These are phyloP conservation scores for Scheffersomyces parashehatae DNA, from an alignment of 1,139 yeast species.

Conservation along the genomic window DNA sequence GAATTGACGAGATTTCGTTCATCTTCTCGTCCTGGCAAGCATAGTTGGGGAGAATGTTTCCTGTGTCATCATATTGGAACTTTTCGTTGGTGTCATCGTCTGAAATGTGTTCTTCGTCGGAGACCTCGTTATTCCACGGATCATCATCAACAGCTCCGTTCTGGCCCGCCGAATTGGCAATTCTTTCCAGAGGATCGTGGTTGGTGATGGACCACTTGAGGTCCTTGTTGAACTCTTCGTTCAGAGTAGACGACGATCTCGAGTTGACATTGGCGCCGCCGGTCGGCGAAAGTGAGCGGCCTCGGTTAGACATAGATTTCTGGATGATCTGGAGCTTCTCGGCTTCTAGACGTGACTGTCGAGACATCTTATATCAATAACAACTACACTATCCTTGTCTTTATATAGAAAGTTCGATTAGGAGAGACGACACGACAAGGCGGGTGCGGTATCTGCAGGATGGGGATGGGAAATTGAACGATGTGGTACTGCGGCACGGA, in stretches of 20 bases:
- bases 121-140: conserved; percentile 43
- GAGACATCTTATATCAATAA: conserved; percentile 26
- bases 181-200: conserved; percentile 62
- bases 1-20: conserved; percentile 44
- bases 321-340: conserved; percentile 46
- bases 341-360: conserved; percentile 44
- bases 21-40: conserved; percentile 50
- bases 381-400: too few relatives aligned
- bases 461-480: too few relatives aligned
- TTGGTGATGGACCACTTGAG: conserved; percentile 51
- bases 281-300: conserved; percentile 43
- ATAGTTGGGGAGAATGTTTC: conserved; percentile 60
- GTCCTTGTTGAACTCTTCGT: conserved; percentile 39
- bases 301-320: conserved; percentile 38
- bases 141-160: conserved; percentile 12
- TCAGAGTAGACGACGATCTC: conserved; percentile 39
- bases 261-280: conserved; percentile 13
- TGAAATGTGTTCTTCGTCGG: conserved; percentile 69
- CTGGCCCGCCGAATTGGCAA: conserved; percentile 14
- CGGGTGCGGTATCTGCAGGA: too few relatives aligned
- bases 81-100: conserved; percentile 61
- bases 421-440: too few relatives aligned
- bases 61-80: conserved; percentile 62
- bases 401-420: too few relatives aligned
- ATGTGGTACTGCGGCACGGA: too few relatives aligned